Evolutionary conservation across 306 rosid genomes (phyloP), one percentile per base, ranked within the genome.

Genomic region (Ochetophila trinervis): DNA sequence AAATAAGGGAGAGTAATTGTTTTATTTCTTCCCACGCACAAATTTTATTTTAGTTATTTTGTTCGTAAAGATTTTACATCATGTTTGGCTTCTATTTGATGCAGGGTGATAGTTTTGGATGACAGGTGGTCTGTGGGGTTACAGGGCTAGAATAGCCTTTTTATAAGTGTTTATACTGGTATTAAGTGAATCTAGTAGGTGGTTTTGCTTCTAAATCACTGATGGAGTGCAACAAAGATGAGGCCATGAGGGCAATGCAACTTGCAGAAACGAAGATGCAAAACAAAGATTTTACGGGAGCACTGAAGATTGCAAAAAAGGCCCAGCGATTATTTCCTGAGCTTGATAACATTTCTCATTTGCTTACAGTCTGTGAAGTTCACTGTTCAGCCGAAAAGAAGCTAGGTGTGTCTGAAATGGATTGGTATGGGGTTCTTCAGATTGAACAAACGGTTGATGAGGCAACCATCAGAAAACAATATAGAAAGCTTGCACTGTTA

Each of bases 141-240:
- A 9, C 21, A 17, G 32, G 30, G 53, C 2, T 34, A 21, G 49
- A 35, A 21, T 73, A 52, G 60, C 65, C 54, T 45, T 23, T 57
- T 6, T 51, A 47, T 57, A 20, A 56, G 65, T 57, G 40, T n/a
- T 18, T 35, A 30, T 60, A 1, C 27, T 67, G 71, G 62, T 20
- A 62, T 64, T 53, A 56, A 14, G 57, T 66, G 36, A 70, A 44
- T 48, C 56, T 30, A 65, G 53, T 30, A 62, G 53, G 73, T 52
- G 66, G 62, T 60, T 68, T 76, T 60, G 64, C 69, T 63, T 77
- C 75, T 59, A 22, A 44, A 60, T 71, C 78, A 62, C 19, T 20
- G 61, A 92, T 92, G 98, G 98, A 92, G 78, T 92, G 98, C 84
- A 92, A 92, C 83, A 92, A 78, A 84, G 98, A 87, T 30, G 98